Base-by-base conservation (phyloP, 805 yeast species). In the Candida cerambycidarum region DNA sequence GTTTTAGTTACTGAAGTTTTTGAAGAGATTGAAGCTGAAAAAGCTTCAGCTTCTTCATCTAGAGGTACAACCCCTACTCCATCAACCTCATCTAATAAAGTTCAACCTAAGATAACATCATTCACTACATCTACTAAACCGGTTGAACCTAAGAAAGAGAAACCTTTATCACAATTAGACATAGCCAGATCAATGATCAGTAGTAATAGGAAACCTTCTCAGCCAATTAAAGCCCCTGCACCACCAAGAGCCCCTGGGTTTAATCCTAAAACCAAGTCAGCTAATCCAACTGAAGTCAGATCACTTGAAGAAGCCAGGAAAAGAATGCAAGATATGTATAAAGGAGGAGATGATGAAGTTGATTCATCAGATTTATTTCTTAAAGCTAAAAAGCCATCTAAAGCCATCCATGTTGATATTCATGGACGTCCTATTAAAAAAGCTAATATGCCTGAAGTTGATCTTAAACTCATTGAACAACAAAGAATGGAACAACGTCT, bases 401-500 rank as follows among this genome's bases (percentile, higher is more conserved):
- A 66, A 49, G 59, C 70, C 11, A 55, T 70, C 6, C 66, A 74
- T 37, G 60, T 71, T 21, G 81, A 71, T 52, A 63, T 73, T 6
- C 55, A 70, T 42, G 80, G 80, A 0, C 63, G 57, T 28, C 72
- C 71, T 3, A 41, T 68, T 5, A 37, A 49, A 5, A 63, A 52
- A 31, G 17, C 47, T 3, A 43, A 44, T 5, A 50, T 60, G 5
- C 63, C 59, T 28, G 69, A 63, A 39, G 56, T 69, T 21, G 65
- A 65, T 42, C 50, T 53, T 14, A 62, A 63, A 9, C 63, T 75
- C 12, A 69, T 69, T 27, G 92, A 83, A 30, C 90, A 85, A 57
- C 84, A 84, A 46, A 68, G 82, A 41, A 87, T 89, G 90, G 77
- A 95, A 50, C 69, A 76, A 50, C 75, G 98, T 50, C 67, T 92